Base-by-base conservation (phyloP, 2,329 filamentous ascomycete species). In the Xylariales sp. region DNA sequence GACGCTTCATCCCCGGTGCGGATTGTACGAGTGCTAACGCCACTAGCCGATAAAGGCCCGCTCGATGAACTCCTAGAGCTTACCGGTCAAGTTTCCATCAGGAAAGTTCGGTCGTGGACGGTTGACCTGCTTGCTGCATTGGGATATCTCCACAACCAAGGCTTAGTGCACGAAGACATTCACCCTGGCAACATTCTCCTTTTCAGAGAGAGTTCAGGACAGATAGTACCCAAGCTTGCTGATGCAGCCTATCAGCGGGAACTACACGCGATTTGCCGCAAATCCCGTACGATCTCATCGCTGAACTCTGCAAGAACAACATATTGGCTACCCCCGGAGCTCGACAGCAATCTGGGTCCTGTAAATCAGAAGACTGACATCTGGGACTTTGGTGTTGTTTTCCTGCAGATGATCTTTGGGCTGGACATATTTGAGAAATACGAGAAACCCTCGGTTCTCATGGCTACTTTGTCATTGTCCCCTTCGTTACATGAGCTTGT, bases 401-500 rank as follows among this genome's bases (percentile, higher is more conserved):
- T 96, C 52, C 64, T 95, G 28, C 91, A 98, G 60, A 96, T 97
- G 88, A 77, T 93, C 3, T 91, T 96, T 59, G 93, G 93, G 2
- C 71, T 88, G 24, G 80, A 88, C 50, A 78, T 88, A 5, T 71
- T 85, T 14, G 74, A 84, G 45, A 85, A 82, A 44, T 91, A 93
- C 60, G 82, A 82, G 12, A 94, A 88, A 1, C 90, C 91, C 1
- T 78, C 76, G 43, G 78, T 80, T 31, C 65, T 95, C 38, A 82
- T 88, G 58, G 80, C 84, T 10, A 80, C 80, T 1, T 65, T 90
- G 24, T 74, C 78, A 7, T 69, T 95, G 7, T 93, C 89, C 0
- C 75, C 80, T 33, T 74, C 88, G 4, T 67, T 96, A 25, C 78
- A 86, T 46, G 89, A 95, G 54, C 71, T 98, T 31, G 74, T 96